A percentile compares a stretch with the other conserved stretches of the same genome.
These are phyloP conservation scores for Kodamaea fukazawae DNA, from an alignment of 805 yeast genomes.

Conservation along the genomic window DNA sequence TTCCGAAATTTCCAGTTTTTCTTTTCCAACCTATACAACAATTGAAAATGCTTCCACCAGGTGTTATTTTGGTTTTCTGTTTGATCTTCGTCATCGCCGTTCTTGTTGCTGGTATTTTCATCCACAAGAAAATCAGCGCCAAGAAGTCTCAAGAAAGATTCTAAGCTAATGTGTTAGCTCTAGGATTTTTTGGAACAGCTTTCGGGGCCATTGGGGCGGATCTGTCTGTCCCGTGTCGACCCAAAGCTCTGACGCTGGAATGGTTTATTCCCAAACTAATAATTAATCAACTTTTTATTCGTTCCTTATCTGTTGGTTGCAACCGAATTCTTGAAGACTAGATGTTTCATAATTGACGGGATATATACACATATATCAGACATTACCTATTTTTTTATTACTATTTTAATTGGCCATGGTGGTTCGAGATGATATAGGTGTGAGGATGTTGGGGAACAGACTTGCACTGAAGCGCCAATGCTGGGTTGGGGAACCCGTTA, in stretches of 20 bases:
- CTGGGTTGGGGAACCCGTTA: conserved; percentile 10
- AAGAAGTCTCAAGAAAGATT: conserved; percentile 44
- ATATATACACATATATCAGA: too few relatives aligned
- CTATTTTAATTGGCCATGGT: too few relatives aligned
- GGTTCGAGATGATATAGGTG: not conserved
- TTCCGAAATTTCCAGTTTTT: conserved; percentile 6
- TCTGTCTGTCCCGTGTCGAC: conserved; percentile 1
- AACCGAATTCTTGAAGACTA: too few relatives aligned
- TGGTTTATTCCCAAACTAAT: conserved; percentile 1
- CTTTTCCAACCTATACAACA: conserved; percentile 8
- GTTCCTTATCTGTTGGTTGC: too few relatives aligned
- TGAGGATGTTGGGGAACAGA: too few relatives aligned
- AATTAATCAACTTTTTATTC: too few relatives aligned
- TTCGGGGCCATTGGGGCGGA: conserved; percentile 5
- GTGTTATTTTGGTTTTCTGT: conserved; percentile 69
- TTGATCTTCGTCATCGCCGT: conserved; percentile 48
- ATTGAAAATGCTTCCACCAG: conserved; percentile 60
- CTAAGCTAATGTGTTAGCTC: conserved; percentile 19
- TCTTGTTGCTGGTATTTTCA: conserved; percentile 32
- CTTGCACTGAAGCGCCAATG: not conserved
- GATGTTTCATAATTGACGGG: too few relatives aligned
- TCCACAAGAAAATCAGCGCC: conserved; percentile 42
- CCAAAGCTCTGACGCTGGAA: conserved; percentile 2
- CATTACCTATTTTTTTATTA: too few relatives aligned
- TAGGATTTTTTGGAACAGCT: conserved; percentile 1